Conservation (phyloP, 345 rosid genomes). For the Arabidopsis arenosa region DNA sequence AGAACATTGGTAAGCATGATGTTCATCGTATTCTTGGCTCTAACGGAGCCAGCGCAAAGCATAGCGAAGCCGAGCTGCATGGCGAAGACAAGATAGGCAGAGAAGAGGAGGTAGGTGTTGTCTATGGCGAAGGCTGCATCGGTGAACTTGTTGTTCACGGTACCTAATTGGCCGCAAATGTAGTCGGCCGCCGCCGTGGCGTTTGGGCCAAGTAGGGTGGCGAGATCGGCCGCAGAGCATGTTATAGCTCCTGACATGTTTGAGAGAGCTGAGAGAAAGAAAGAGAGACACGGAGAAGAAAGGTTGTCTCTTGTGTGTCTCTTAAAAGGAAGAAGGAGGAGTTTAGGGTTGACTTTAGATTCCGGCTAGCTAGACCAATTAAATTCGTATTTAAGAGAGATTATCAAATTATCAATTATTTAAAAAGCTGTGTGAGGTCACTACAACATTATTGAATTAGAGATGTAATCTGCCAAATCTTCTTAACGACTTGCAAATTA, state of each 20-base stretch:
- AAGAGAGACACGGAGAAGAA: conserved; percentile 5
- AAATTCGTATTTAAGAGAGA: not conserved
- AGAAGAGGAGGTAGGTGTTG: conserved; percentile 89
- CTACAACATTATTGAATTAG: conserved; percentile 19
- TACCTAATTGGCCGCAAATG: conserved; percentile 57
- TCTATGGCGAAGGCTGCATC: conserved; percentile 74
- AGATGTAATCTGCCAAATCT: conserved; percentile 19
- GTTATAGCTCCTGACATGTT: conserved; percentile 40
- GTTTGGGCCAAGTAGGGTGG: conserved; percentile 63
- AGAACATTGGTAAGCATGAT: conserved; percentile 96
- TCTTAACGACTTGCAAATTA: not conserved
- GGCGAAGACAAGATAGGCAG: conserved; percentile 86
- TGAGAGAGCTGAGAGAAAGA: conserved; percentile 17
- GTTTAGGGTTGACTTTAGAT: conserved; percentile 38
- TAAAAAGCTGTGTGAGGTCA: not conserved
- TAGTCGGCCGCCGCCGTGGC: conserved; percentile 61
- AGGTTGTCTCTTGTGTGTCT: conserved; percentile 2
- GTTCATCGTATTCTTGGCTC: conserved; percentile 94
- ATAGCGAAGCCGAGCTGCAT: conserved; percentile 98
- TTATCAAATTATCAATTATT: not conserved
- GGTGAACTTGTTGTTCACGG: conserved; percentile 44
- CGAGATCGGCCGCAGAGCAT: conserved; percentile 58
- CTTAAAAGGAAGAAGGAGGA: conserved; percentile 9
- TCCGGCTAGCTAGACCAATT: conserved; percentile 12
- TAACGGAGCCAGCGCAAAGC: conserved; percentile 96